These are phyloP conservation scores for Candida pseudoglaebosa DNA, from an alignment of 805 yeast species.

Conservation along the genomic window DNA sequence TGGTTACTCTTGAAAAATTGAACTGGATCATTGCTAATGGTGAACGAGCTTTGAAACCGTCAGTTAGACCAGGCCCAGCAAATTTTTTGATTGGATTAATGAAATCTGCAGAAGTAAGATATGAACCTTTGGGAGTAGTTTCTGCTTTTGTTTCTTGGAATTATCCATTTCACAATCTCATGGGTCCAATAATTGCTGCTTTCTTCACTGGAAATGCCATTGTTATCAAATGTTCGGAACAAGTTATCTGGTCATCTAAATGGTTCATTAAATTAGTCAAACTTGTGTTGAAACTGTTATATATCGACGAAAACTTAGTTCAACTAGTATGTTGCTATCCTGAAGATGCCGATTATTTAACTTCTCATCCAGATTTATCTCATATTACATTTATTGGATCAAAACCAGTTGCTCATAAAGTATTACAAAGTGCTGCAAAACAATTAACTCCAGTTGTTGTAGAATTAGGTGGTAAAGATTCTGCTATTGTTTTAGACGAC, in stretches of 20 bases:
- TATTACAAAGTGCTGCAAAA: constrained; percentile 76
- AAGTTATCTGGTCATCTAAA: constrained; percentile 90
- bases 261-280: constrained; percentile 72
- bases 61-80: constrained; percentile 82
- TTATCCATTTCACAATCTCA: constrained; percentile 89
- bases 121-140: constrained; percentile 88
- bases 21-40: constrained; percentile 89
- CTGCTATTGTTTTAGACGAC: constrained; percentile 83
- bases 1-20: constrained; percentile 90
- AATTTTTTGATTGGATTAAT: constrained; percentile 75
- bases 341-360: constrained; percentile 78
- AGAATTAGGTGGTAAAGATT: constrained; percentile 96
- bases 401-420: constrained; percentile 89
- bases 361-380: constrained; percentile 74
- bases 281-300: constrained; percentile 68
- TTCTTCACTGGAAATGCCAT: constrained; percentile 89
- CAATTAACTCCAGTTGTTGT: constrained; percentile 93
- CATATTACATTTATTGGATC: constrained; percentile 97
- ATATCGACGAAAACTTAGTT: constrained; percentile 74
- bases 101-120: constrained; percentile 89
- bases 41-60: constrained; percentile 61
- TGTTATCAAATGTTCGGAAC: constrained; percentile 91
- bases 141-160: constrained; percentile 95
- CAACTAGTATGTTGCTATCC: constrained; percentile 90
- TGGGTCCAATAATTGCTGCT: constrained; percentile 90